These are phyloP conservation scores for Phytophthora pisi DNA, from an alignment of 352 stramenopile genomes.

Conservation along the genomic window DNA sequence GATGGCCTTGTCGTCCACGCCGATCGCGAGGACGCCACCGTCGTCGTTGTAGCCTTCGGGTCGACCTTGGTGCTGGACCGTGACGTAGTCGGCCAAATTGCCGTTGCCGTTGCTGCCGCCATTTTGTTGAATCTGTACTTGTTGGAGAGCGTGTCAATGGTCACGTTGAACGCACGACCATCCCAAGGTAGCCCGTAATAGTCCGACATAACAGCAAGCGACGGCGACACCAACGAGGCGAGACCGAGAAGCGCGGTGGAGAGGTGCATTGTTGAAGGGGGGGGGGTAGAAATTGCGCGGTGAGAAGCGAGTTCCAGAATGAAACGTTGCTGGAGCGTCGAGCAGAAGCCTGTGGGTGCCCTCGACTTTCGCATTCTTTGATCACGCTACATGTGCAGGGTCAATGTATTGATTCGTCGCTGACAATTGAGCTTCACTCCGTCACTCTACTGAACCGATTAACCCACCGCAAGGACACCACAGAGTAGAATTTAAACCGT, in stretches of 20 bases:
- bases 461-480: too few species aligned
- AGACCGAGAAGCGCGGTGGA: slow-evolving; percentile 1
- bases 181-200: slow-evolving; percentile 36
- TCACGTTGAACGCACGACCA: slow-evolving; percentile 48
- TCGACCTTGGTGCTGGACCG: slow-evolving; percentile 38
- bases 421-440: too few species aligned
- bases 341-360: too few species aligned
- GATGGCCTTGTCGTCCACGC: slow-evolving; percentile 54
- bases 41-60: slow-evolving; percentile 52
- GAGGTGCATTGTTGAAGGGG: neutral
- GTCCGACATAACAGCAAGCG: neutral
- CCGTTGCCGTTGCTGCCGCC: slow-evolving; percentile 4
- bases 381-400: too few species aligned
- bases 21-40: slow-evolving; percentile 52
- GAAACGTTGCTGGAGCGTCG: neutral
- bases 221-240: neutral
- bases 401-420: too few species aligned
- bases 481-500: too few species aligned
- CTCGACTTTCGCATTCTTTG: too few species aligned
- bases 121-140: slow-evolving; percentile 53
- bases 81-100: slow-evolving; percentile 43
- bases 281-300: neutral
- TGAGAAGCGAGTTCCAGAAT: slow-evolving; percentile 7
- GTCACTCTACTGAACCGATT: too few species aligned
- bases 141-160: slow-evolving; percentile 43